These are phyloP conservation scores for Microsporum ferrugineum DNA, from an alignment of 2,329 filamentous ascomycete genomes.

Conservation along the genomic window DNA sequence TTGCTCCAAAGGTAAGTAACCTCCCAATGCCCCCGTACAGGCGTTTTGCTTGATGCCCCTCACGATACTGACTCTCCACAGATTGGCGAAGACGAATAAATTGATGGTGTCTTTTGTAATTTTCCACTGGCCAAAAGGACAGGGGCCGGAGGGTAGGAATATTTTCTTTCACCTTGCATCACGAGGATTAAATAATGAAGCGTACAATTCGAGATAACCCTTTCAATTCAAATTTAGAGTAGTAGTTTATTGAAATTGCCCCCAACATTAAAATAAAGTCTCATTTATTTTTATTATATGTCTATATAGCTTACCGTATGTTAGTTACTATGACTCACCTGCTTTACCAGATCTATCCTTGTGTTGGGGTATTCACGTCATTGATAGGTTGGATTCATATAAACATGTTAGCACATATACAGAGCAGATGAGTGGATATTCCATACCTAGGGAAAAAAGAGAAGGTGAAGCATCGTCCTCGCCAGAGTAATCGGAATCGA, in stretches of 20 bases:
- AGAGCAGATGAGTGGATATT: neutral
- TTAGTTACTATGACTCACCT: neutral
- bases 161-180: neutral
- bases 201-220: neutral
- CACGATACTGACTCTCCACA: slow-evolving; percentile 34
- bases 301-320: neutral
- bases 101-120: neutral
- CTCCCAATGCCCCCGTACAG: neutral
- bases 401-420: neutral
- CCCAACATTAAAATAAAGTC: neutral
- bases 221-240: neutral
- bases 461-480: slow-evolving; percentile 58
- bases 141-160: neutral
- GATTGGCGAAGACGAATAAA: slow-evolving; percentile 51
- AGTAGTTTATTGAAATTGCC: neutral
- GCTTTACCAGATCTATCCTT: neutral
- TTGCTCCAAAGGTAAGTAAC: slow-evolving; percentile 76
- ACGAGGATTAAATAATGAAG: neutral
- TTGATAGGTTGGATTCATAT: neutral
- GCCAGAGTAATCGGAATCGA: slow-evolving; percentile 90
- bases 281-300: neutral
- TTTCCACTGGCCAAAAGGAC: neutral
- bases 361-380: neutral
- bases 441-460: slow-evolving; percentile 43
- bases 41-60: neutral